Base-by-base conservation (phyloP, 306 rosid species). In the Cicer pinnatifidum region DNA sequence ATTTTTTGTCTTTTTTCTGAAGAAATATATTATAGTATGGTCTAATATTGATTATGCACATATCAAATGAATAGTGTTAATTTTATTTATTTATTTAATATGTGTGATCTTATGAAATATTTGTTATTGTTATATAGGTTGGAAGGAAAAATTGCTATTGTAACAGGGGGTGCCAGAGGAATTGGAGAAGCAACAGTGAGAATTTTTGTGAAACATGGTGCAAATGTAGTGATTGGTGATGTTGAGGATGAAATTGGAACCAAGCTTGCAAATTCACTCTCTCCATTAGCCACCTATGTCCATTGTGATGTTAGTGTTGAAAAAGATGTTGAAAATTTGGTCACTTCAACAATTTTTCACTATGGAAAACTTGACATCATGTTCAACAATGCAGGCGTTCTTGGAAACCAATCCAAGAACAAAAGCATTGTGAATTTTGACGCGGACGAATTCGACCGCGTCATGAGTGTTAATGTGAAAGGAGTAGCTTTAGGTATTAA, bases 311-410 rank as follows among this genome's bases (percentile, higher is more conserved):
- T 93, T 4, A 82, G 89, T 61, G 53, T 19, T 1, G 98, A 93
- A 78, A 77, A 88, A 41, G 96, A 93, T 80, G 57, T 93, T 46
- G 86, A 88, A 16, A 84, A 78, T 3, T 38, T 89, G 1, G 71
- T 93, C 1, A 52, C 41, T 6, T 84, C 81, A 20, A 86, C 97
- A 0, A 40, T 89, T 7, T 71, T 89, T 1, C 86, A 67, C 9
- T 80, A 83, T 9, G 92, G 93, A 4, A 91, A 89, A 37, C 90
- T 93, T 8, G 96, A 93, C 75, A 87, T 93, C 9, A 76, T 91
- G 38, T 86, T 93, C 92, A 93, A 93, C 89, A 93, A 91, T 74
- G 98, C 97, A 1, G 98, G 97, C 1, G 61, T 91, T 1, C 85
- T 91, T 0, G 98, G 98, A 3, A 84, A 78, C 48, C 98, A 89